Conservation (phyloP, 257 asterid species). For the Capsicum chinense region DNA sequence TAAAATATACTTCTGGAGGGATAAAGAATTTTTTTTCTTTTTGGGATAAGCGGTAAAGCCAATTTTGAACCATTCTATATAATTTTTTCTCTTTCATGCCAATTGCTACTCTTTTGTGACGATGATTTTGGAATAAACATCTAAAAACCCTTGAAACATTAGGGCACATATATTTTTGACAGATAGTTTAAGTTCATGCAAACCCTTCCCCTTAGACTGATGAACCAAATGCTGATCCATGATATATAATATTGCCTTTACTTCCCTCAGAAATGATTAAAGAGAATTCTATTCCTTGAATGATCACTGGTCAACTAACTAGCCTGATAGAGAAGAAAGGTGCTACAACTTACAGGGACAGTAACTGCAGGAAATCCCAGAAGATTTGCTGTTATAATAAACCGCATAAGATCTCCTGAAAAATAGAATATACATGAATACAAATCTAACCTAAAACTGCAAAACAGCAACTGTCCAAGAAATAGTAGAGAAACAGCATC, state of each 20-base stretch:
- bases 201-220: no score
- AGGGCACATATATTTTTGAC: not conserved
- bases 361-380: constrained; percentile 94
- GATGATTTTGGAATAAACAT: not conserved
- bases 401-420: constrained; percentile 86
- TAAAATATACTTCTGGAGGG: not conserved
- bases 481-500: not conserved
- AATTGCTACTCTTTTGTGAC: not conserved
- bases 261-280: no score
- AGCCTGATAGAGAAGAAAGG: not conserved
- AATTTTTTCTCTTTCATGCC: not conserved
- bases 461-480: not conserved
- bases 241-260: no score
- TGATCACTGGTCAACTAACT: no score
- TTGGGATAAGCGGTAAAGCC: not conserved
- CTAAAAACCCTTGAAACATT: not conserved
- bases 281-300: no score
- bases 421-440: constrained; percentile 24
- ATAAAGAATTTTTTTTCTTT: not conserved
- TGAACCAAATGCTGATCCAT: no score
- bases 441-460: not conserved
- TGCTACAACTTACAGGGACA: constrained; percentile 69
- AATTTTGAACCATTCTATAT: no score
- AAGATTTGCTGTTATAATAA: constrained; percentile 71
- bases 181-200: no score